Conservation (phyloP, 2,329 filamentous ascomycete species). For the Alternaria metachromatica region DNA sequence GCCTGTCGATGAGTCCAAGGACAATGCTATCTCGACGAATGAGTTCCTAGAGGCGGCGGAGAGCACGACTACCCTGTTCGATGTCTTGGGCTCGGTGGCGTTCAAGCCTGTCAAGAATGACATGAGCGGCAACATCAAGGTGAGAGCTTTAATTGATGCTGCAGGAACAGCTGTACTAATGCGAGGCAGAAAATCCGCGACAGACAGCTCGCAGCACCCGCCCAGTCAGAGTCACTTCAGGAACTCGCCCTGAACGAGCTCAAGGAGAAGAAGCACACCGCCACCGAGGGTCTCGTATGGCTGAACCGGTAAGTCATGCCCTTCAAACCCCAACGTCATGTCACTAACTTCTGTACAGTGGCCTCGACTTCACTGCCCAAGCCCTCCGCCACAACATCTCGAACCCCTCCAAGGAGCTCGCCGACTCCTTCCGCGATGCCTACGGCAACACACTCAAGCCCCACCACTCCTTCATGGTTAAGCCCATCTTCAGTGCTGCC, state of each 20-base stretch:
- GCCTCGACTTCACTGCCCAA: conserved; percentile 90
- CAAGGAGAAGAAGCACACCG: conserved; percentile 85
- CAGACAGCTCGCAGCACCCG: conserved; percentile 77
- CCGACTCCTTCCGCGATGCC: conserved; percentile 82
- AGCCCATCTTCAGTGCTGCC: conserved; percentile 89
- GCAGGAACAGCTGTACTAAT: neutral
- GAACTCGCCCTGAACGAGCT: conserved; percentile 85
- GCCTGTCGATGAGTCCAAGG: conserved; percentile 73
- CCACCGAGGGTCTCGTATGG: conserved; percentile 91
- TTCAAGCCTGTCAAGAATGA: conserved; percentile 93
- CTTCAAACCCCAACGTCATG: neutral
- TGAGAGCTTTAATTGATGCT: conserved; percentile 45
- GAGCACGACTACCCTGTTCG: conserved; percentile 83
- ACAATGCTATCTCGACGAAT: conserved; percentile 79
- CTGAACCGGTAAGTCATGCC: conserved; percentile 70
- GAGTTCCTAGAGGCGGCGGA: conserved; percentile 93
- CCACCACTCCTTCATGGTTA: conserved; percentile 86
- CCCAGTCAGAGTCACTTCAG: conserved; percentile 83
- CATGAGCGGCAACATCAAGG: conserved; percentile 90
- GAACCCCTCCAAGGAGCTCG: conserved; percentile 75
- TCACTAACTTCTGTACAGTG: conserved; percentile 60
- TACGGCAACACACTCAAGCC: conserved; percentile 90
- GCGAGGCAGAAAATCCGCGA: conserved; percentile 80
- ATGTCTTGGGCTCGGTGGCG: conserved; percentile 70
- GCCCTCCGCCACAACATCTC: conserved; percentile 79